Evolutionary conservation across 1,139 yeast genomes (phyloP), one percentile per base, ranked within the genome.

Genomic region (Yamadazyma epiphylla): DNA sequence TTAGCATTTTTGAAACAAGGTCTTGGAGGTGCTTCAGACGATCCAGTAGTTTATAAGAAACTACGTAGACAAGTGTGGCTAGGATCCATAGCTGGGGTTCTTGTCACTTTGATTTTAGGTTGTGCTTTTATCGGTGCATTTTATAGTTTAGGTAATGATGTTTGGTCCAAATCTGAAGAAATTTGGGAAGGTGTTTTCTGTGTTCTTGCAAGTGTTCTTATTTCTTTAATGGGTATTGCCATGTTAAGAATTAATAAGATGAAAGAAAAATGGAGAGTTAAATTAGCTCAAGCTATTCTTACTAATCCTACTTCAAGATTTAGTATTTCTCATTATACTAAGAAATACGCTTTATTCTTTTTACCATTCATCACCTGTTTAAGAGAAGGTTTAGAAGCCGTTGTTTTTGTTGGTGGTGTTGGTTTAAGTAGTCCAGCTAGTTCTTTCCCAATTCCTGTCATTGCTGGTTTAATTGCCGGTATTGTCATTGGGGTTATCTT

Each of bases 371-470:
- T 85, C 44, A 85, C 95, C 7, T 80, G 85, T 25, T 64, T 85
- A 38, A 74, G 95, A 63, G 95, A 85, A 66, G 95, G 95, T 38
- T 64, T 85, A 41, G 95, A 85, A 61, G 94, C 94, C 4, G 87
- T 85, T 26, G 87, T 85, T 15, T 84, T 84, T 48, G 79, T 85
- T 30, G 94, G 94, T 17, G 94, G 94, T 49, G 83, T 86, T 21
- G 94, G 94, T 43, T 70, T 86, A 19, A 74, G 76, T 33, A 74
- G 77, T 33, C 91, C 94, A 13, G 74, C 86, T 6, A 56, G 80
- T 4, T 75, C 95, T 0, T 82, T 84, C 67, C 95, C 95, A 35
- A 56, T 86, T 40, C 88, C 95, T n/a, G 94, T 84, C 25, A 58
- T 84, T 33, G 55, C 74, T 42, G 95, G 94, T 41, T 56, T 84